Percentiles rank a stretch among this genome's conserved stretches.
Evolutionary conservation across 2,329 filamentous ascomycete genomes (phyloP).

Genomic region (Penicillium sp.): DNA sequence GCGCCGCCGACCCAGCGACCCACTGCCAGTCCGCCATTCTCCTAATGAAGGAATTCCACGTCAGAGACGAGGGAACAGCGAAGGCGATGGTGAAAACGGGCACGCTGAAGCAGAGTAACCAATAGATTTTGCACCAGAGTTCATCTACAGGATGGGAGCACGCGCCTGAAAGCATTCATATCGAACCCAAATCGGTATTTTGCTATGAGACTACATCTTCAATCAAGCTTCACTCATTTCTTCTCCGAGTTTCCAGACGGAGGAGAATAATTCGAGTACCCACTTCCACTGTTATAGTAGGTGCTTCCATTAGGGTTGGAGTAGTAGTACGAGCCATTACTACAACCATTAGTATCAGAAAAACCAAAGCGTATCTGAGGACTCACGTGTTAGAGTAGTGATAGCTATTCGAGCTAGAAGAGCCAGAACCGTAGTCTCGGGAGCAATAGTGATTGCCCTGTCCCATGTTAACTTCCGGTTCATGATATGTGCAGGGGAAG

Average conservation of each 20-base stretch:
- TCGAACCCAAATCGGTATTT: neutral
- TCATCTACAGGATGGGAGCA: neutral
- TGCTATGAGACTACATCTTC: neutral
- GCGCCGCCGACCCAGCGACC: slow-evolving; percentile 37
- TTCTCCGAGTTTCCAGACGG: slow-evolving; percentile 31
- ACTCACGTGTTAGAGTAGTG: slow-evolving; percentile 66
- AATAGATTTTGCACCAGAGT: neutral
- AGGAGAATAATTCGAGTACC: slow-evolving; percentile 60
- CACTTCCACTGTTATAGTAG: slow-evolving; percentile 64
- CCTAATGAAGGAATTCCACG: slow-evolving; percentile 31
- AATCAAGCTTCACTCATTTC: slow-evolving; percentile 5
- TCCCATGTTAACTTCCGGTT: neutral
- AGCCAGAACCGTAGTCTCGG: slow-evolving; percentile 60
- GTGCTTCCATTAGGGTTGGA: slow-evolving; percentile 66
- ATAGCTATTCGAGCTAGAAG: slow-evolving; percentile 54
- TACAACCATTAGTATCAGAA: slow-evolving; percentile 21
- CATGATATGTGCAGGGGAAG: neutral
- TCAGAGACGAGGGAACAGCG: slow-evolving; percentile 23
- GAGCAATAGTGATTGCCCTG: slow-evolving; percentile 68
- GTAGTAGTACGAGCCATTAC: slow-evolving; percentile 71
- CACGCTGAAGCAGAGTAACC: slow-evolving; percentile 9
- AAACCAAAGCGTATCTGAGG: neutral
- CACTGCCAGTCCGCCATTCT: slow-evolving; percentile 16
- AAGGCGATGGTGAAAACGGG: slow-evolving; percentile 19
- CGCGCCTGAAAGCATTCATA: neutral